Evolutionary conservation across 495 filamentous ascomycete genomes (phyloP), one percentile per base, ranked within the genome.

Genomic region (Aspergillus sclerotioniger): DNA sequence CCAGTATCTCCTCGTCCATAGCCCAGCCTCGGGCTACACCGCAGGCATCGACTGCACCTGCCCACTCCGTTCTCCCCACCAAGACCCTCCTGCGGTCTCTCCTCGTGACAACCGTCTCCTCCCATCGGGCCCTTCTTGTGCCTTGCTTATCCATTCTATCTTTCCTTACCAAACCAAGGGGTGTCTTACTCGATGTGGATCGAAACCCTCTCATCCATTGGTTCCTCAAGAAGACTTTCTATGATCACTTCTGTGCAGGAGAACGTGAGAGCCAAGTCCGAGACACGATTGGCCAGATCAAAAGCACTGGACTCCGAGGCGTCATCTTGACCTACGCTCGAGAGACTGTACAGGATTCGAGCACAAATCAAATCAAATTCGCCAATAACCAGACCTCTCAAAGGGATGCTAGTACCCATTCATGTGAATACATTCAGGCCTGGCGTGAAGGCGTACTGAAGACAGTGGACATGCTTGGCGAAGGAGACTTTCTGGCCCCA

Each of bases 401-500:
- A 35, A 56, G 32, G 7, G 49, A 65, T 46, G 43, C 60, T 2
- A 9, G 4, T 0, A 49, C 58, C 19, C 54, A 43, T 12, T 67
- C 57, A 8, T 75, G 73, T 47, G 74, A 76, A 33, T 86, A 90
- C 59, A 84, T 93, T 48, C 75, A 76, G 45, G 76, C 80, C 3
- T 96, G 90, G 90, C 75, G 80, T 21, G 75, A 81, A 19, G 89
- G 89, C 6, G 88, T 87, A 8, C 48, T 91, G 20, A 79, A 88
- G 61, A 93, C 90, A 0, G 82, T 96, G 3, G 71, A 80, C 3
- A 80, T 93, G 63, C 75, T 87, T 0, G 73, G 76, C 8, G 75
- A 80, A 5, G 87, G 85, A 10, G 91, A 96, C 62, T 96, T 90
- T 64, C 81, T 96, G 12, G 91, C 89, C 3, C 71, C 95, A 43